phyloP scores from a whole-genome alignment of 257 asterid genomes.

The Hygrophila difformis region DNA sequence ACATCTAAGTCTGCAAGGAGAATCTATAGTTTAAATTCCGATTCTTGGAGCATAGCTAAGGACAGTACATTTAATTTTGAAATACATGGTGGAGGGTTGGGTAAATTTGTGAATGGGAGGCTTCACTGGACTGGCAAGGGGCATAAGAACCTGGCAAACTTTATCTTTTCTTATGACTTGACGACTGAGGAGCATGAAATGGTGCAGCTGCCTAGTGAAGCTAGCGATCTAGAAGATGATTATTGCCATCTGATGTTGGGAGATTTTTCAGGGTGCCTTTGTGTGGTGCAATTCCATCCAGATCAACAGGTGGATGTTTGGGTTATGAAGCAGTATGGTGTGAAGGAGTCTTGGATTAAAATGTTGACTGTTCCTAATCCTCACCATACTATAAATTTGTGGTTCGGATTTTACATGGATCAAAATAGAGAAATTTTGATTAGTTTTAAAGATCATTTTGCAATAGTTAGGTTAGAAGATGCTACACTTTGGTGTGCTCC shows the following conservation, averaged over 20 bases:
- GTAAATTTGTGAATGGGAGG: conserved; percentile 36
- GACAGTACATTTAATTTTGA: conserved; percentile 13
- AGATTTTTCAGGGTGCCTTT: conserved; percentile 30
- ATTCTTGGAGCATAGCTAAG: conserved; percentile 31
- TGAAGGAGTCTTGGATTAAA: conserved; percentile 5
- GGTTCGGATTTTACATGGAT: conserved; percentile 11
- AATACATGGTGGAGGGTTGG: conserved; percentile 8
- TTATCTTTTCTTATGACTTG: conserved; percentile 33
- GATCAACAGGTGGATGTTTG: conserved; percentile 22
- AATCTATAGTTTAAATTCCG: conserved; percentile 27
- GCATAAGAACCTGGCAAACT: conserved; percentile 15
- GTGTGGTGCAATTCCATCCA: conserved; percentile 21
- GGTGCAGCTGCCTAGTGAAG: conserved; percentile 22
- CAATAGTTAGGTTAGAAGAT: conserved; percentile 14
- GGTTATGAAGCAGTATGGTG: conserved; percentile 16
- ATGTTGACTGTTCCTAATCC: conserved; percentile 12
- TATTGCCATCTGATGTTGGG: conserved; percentile 12
- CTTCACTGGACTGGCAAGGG: conserved; percentile 30
- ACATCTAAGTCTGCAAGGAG: conserved; percentile 15
- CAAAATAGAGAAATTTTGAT: conserved; percentile 24
- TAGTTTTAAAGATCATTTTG: conserved; percentile 6
- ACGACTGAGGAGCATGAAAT: conserved; percentile 22
- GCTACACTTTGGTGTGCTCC: conserved; percentile 6
- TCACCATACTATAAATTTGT: neutral
- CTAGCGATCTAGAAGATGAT: neutral